A percentile compares a stretch with the other conserved stretches of the same genome.
Evolutionary conservation across 2,329 filamentous ascomycete genomes (phyloP).

Genomic region (Cercospora canescens): DNA sequence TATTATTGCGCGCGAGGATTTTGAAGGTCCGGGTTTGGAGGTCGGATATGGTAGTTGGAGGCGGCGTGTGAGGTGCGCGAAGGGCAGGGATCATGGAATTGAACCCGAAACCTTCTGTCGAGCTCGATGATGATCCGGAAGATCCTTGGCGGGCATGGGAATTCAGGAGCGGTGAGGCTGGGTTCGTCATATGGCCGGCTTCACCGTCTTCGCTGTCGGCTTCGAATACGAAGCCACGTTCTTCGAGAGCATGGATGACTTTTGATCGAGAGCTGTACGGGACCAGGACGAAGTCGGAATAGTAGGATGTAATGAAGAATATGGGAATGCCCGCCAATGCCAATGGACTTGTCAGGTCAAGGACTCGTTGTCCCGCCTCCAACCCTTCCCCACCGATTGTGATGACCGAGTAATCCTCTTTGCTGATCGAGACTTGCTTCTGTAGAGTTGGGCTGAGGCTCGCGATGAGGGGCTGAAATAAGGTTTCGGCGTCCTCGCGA

Average conservation of each 20-base stretch:
- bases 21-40: conserved; percentile 81
- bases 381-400: conserved; percentile 87
- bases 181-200: conserved; percentile 49
- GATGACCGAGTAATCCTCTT: conserved; percentile 83
- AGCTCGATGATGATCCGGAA: conserved; percentile 39
- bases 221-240: conserved; percentile 81
- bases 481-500: conserved; percentile 66
- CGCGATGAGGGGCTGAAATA: conserved; percentile 73
- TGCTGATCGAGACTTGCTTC: conserved; percentile 67
- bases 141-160: conserved; percentile 50
- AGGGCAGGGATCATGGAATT: conserved; percentile 36
- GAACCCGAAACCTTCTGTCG: conserved; percentile 31
- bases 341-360: conserved; percentile 87
- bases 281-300: conserved; percentile 94
- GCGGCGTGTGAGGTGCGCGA: conserved; percentile 61
- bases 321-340: conserved; percentile 92
- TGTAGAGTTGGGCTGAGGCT: conserved; percentile 54
- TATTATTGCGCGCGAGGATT: conserved; percentile 74
- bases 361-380: conserved; percentile 85
- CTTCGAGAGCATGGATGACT: conserved; percentile 74
- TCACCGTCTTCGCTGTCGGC: conserved; percentile 51
- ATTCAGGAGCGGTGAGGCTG: conserved; percentile 59
- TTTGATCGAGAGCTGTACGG: conserved; percentile 71
- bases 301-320: conserved; percentile 98
- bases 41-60: conserved; percentile 74